Evolutionary conservation across 1,284 basidiomycete species (phyloP).

Genomic region (Wolfiporia cocos): DNA sequence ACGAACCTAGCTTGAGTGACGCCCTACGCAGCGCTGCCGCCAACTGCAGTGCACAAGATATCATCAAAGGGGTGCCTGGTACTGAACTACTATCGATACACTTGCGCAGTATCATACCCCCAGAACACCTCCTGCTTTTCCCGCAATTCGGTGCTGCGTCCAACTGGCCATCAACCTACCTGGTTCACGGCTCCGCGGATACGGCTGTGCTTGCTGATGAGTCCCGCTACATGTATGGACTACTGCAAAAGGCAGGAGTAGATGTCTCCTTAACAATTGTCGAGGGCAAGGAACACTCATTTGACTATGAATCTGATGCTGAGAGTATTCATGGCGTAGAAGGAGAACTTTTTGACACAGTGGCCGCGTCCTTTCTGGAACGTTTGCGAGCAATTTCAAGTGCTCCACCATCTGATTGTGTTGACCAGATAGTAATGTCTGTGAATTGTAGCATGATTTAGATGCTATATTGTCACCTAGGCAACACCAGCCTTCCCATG

Average conservation of each 20-base stretch:
- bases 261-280: slow-evolving; percentile 33
- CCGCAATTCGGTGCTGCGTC: slow-evolving; percentile 42
- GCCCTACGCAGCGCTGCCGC: slow-evolving; percentile 24
- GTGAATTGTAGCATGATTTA: no score
- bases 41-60: no score
- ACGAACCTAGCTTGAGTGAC: slow-evolving; percentile 46
- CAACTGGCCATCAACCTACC: slow-evolving; percentile 46
- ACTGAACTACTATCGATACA: no score
- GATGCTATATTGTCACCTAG: no score
- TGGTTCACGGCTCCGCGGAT: slow-evolving; percentile 52
- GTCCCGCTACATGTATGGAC: slow-evolving; percentile 34
- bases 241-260: slow-evolving; percentile 35
- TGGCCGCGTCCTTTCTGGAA: slow-evolving; percentile 26
- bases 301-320: slow-evolving; percentile 41
- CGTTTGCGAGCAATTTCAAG: no score
- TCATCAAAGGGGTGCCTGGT: no score
- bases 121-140: slow-evolving; percentile 36
- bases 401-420: no score
- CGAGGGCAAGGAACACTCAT: slow-evolving; percentile 49
- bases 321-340: slow-evolving; percentile 28
- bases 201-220: slow-evolving; percentile 45
- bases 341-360: slow-evolving; percentile 29
- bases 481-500: no score
- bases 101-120: slow-evolving; percentile 35
- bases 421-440: no score